Evolutionary conservation across 148 eudicot species (phyloP).

Genomic region (Vaccinium darrowii): DNA sequence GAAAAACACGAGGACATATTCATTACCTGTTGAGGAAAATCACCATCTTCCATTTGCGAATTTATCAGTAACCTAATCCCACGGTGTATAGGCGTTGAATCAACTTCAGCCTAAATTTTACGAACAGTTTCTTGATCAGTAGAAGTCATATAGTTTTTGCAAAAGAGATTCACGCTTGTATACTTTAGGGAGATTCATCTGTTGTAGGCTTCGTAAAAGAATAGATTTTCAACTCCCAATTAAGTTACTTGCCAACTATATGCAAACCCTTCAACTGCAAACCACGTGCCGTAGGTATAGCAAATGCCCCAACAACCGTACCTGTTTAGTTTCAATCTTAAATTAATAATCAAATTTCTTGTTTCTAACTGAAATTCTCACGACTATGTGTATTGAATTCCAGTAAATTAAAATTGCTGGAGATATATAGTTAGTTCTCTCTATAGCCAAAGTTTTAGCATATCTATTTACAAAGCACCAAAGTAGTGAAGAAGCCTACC

Average conservation of each 20-base stretch:
- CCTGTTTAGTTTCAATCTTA: conserved; percentile 26
- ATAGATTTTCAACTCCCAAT: neutral
- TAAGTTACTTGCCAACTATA: neutral
- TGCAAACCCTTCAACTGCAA: conserved; percentile 43
- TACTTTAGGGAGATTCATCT: neutral
- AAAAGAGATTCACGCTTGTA: neutral
- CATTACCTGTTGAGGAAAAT: conserved; percentile 63
- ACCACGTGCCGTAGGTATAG: conserved; percentile 66
- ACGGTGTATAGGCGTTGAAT: conserved; percentile 44
- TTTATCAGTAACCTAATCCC: conserved; percentile 47
- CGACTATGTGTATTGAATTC: neutral
- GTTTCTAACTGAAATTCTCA: neutral
- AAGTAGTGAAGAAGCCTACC: conserved; percentile 22
- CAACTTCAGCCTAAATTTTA: conserved; percentile 42
- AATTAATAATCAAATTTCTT: neutral
- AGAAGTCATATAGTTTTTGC: neutral
- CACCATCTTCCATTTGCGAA: conserved; percentile 57
- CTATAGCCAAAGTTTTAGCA: no score
- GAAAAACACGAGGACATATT: neutral
- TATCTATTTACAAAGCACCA: neutral
- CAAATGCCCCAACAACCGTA: conserved; percentile 64
- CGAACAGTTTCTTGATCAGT: neutral
- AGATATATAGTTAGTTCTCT: neutral
- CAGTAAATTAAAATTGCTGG: neutral
- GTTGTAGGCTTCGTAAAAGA: neutral